Percentiles rank a stretch among this genome's conserved stretches.
Evolutionary conservation across 2,329 filamentous ascomycete genomes (phyloP).

Genomic region (Fusarium torulosum): DNA sequence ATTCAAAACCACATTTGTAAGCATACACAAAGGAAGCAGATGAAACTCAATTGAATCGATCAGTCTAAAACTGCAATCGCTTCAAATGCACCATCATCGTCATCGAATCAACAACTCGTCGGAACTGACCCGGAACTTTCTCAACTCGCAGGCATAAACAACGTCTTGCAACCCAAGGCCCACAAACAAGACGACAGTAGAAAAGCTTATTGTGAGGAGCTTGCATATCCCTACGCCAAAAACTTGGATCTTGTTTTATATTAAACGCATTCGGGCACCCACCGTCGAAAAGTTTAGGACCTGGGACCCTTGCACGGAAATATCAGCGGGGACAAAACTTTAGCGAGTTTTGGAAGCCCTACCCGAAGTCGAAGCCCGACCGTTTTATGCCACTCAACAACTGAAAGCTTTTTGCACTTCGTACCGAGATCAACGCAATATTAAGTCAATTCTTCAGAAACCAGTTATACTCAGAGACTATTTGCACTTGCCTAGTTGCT

Average conservation of each 20-base stretch:
- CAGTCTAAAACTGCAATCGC: too few species aligned
- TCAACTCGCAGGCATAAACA: not conserved
- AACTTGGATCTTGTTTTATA: constrained; percentile 25
- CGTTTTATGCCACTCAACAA: too few species aligned
- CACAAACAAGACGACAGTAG: not conserved
- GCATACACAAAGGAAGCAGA: too few species aligned
- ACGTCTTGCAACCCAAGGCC: not conserved
- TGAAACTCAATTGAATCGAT: too few species aligned
- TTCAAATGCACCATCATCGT: not conserved
- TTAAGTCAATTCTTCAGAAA: too few species aligned
- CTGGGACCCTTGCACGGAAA: constrained; percentile 16
- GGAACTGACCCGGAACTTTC: too few species aligned
- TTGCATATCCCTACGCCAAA: not conserved
- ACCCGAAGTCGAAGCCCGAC: not conserved
- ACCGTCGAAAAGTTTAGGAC: constrained; percentile 11
- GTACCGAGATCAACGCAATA: too few species aligned
- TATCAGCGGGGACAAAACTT: not conserved
- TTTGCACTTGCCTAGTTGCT: too few species aligned
- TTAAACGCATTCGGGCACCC: constrained; percentile 6
- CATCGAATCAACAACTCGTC: not conserved
- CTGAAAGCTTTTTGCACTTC: too few species aligned
- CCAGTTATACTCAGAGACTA: too few species aligned
- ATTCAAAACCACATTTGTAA: too few species aligned
- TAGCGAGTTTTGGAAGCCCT: not conserved
- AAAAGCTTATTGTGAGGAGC: constrained; percentile 1